Base-by-base conservation (phyloP, 2,329 filamentous ascomycete species). In the Calonectria ilicicola region DNA sequence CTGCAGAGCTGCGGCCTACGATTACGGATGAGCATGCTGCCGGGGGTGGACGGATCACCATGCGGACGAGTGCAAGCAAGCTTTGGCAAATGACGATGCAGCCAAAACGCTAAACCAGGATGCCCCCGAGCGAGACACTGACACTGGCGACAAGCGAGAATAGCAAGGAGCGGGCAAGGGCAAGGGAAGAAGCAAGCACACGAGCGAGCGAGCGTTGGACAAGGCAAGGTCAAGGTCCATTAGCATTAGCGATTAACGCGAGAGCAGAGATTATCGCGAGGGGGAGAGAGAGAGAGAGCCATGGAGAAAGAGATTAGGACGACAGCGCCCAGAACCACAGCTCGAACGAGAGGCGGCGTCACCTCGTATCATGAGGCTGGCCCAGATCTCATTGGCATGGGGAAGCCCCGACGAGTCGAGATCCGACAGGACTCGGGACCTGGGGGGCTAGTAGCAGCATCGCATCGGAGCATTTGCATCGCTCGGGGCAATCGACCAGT, bases 281-380 rank as follows among this genome's bases (percentile, higher is more conserved):
- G 26, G 47, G 19, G 26, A 49, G 46, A 26, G 7, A 27, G 42
- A 51, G 21, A 7, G 21, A 51, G 47, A 51, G 23, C 12, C 7
- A 2, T 9, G 29, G 29, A 32, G 32, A 35, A 35, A 35, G 32
- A 35, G 32, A 35, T 35, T 35, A 35, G 12, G 29, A 32, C 29
- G 29, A 12, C 46, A 9, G n/a, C 46, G 47, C 14, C 23, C n/a
- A 29, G 47, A 51, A 29, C 21, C 47, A 51, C 26, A 17, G 21
- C 47, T 68, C 56, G 66, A 40, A 65, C 51, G 62, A 67, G 67
- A 72, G 72, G 74, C 72, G 72, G 74, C 72, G 72, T 72, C 53
- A 27, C 17, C 27, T 26, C 44, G 38, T 42, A 44, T 72, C 53
- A 71, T 69, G 53, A 75, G 69, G 72, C 58, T 67, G 72, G 74